Evolutionary conservation across 805 yeast genomes (phyloP).

Genomic region (Cyberlindnera xylosilytica): DNA sequence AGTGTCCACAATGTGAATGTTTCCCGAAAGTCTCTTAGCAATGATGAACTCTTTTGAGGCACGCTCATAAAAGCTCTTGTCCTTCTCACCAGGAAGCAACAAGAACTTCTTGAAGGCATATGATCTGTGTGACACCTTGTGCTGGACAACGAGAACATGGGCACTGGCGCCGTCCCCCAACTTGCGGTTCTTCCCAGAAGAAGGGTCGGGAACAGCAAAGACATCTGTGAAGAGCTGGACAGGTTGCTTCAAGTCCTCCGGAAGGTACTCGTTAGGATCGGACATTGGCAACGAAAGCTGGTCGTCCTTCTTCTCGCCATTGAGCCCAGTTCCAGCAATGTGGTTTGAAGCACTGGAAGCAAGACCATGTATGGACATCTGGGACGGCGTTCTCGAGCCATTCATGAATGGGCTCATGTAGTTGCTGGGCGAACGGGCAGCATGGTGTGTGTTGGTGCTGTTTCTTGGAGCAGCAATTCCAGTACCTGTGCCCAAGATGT

Average conservation of each 20-base stretch:
- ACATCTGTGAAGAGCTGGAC: constrained; percentile 50
- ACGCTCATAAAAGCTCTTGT: constrained; percentile 61
- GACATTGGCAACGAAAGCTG: constrained; percentile 59
- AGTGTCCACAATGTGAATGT: constrained; percentile 59
- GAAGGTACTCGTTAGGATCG: constrained; percentile 63
- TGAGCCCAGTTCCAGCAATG: constrained; percentile 7
- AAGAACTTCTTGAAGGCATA: constrained; percentile 68
- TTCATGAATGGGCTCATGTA: constrained; percentile 1
- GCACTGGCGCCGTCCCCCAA: constrained; percentile 76
- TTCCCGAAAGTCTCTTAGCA: constrained; percentile 49
- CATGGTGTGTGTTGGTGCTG: constrained; percentile 5
- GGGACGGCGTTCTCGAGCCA: constrained; percentile 32
- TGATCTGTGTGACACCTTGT: constrained; percentile 36
- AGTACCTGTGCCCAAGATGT: constrained; percentile 8
- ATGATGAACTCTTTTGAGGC: constrained; percentile 63
- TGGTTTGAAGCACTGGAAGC: not conserved
- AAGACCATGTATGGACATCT: constrained; percentile 16
- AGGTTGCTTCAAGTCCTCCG: constrained; percentile 47
- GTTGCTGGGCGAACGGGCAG: constrained; percentile 1
- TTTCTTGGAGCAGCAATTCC: constrained; percentile 11
- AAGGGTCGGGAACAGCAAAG: constrained; percentile 43
- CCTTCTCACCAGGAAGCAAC: constrained; percentile 57
- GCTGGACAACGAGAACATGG: constrained; percentile 50
- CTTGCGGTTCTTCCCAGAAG: constrained; percentile 38
- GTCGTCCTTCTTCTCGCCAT: constrained; percentile 42